Percentiles rank a stretch among this genome's conserved stretches.
Evolutionary conservation across 495 filamentous ascomycete genomes (phyloP).

Genomic region (Hypoxylon crocopeplum): DNA sequence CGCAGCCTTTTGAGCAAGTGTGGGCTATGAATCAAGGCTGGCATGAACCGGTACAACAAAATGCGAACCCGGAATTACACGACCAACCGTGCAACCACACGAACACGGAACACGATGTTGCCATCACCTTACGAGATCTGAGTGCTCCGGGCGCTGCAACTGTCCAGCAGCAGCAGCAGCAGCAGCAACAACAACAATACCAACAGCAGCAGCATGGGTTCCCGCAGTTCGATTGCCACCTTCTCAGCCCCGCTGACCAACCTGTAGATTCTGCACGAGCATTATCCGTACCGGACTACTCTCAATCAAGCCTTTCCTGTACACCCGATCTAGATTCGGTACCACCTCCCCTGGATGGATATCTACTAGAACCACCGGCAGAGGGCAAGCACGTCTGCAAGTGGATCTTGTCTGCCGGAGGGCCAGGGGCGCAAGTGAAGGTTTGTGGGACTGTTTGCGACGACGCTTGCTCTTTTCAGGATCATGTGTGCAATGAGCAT

Average conservation of each 20-base stretch:
- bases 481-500: slow-evolving; percentile 51
- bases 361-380: background rate
- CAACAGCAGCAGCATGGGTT: slow-evolving; percentile 19
- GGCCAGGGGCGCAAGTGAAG: slow-evolving; percentile 11
- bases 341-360: slow-evolving; percentile 8
- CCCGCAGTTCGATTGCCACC: slow-evolving; percentile 8
- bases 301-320: slow-evolving; percentile 18
- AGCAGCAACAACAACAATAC: slow-evolving; percentile 24
- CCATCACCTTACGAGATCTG: slow-evolving; percentile 34
- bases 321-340: slow-evolving; percentile 7
- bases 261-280: background rate
- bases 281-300: slow-evolving; percentile 10
- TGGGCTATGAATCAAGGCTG: slow-evolving; percentile 22
- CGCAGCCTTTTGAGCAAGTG: slow-evolving; percentile 16
- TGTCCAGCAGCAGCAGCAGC: slow-evolving; percentile 14
- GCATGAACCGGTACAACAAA: slow-evolving; percentile 7
- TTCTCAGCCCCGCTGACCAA: background rate
- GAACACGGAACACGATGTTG: slow-evolving; percentile 38
- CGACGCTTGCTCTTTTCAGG: slow-evolving; percentile 42
- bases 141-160: slow-evolving; percentile 20
- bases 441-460: slow-evolving; percentile 34
- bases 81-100: slow-evolving; percentile 39
- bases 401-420: slow-evolving; percentile 37
- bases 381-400: slow-evolving; percentile 35
- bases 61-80: slow-evolving; percentile 4